Percentiles rank a stretch among this genome's conserved stretches.
phyloP scores from a whole-genome alignment of 352 stramenopile species.

The Lagenidium sp. region DNA sequence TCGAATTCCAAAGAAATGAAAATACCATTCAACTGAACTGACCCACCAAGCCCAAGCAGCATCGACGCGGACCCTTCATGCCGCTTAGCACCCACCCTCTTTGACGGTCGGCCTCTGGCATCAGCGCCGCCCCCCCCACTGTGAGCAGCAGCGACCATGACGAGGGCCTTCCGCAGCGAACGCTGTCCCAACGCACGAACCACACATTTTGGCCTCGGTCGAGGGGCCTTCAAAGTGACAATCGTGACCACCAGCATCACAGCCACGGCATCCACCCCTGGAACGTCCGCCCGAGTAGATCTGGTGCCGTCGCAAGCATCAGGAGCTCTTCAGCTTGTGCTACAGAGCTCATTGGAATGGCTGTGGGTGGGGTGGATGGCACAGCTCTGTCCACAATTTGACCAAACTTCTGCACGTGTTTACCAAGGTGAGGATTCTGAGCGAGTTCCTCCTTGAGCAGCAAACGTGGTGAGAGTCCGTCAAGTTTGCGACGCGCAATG shows the following conservation, averaged over 20 bases:
- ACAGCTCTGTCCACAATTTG: constrained; percentile 33
- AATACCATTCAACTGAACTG: too few relatives aligned
- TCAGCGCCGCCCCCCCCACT: too few relatives aligned
- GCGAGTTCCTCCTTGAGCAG: constrained; percentile 67
- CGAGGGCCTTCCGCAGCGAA: too few relatives aligned
- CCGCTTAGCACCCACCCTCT: too few relatives aligned
- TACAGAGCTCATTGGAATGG: constrained; percentile 32
- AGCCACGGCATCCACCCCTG: constrained; percentile 82
- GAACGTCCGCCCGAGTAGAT: constrained; percentile 74
- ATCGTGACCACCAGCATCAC: constrained; percentile 6
- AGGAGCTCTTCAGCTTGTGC: constrained; percentile 82
- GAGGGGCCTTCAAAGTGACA: too few relatives aligned
- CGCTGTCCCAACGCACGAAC: too few relatives aligned
- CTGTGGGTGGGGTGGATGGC: constrained; percentile 4
- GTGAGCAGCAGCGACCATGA: too few relatives aligned
- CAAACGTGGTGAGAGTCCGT: constrained; percentile 52
- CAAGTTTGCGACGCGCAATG: constrained; percentile 64
- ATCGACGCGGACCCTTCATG: too few relatives aligned
- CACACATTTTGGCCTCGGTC: too few relatives aligned
- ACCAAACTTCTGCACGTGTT: constrained; percentile 48
- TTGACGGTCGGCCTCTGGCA: background rate
- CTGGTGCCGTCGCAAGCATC: constrained; percentile 64
- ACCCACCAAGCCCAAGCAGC: too few relatives aligned
- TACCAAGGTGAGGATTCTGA: constrained; percentile 56
- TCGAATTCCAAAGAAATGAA: too few relatives aligned